Evolutionary conservation across 352 stramenopile species (phyloP).

Genomic region (Globisporangium cystogenes): DNA sequence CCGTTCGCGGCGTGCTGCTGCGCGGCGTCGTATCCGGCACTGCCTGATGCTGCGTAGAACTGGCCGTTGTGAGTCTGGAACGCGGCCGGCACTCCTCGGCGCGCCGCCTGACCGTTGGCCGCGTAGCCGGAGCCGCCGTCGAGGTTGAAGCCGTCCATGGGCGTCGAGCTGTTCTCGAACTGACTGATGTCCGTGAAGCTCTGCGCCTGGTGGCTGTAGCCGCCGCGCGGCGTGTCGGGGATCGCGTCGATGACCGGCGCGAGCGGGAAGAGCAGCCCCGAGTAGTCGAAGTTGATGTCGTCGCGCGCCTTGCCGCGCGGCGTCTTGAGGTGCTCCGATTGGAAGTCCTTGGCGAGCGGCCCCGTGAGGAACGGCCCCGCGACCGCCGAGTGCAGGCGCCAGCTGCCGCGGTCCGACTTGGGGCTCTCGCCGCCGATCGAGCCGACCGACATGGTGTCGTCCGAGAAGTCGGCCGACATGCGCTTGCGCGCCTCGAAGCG

Average conservation of each 20-base stretch:
- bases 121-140: slow-evolving; percentile 5
- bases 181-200: slow-evolving; percentile 19
- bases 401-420: slow-evolving; percentile 25
- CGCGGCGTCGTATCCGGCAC: slow-evolving; percentile 1
- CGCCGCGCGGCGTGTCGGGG: slow-evolving; percentile 14
- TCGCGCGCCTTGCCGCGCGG: slow-evolving; percentile 19
- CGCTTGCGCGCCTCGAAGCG: slow-evolving; percentile 13
- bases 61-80: slow-evolving; percentile 9
- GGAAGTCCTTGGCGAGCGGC: slow-evolving; percentile 28
- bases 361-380: slow-evolving; percentile 31
- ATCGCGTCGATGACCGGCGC: slow-evolving; percentile 24
- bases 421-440: slow-evolving; percentile 26
- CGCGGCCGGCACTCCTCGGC: slow-evolving; percentile 2
- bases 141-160: slow-evolving; percentile 16
- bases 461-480: slow-evolving; percentile 18
- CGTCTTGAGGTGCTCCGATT: slow-evolving; percentile 21
- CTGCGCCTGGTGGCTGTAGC: slow-evolving; percentile 13
- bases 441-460: slow-evolving; percentile 30
- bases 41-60: slow-evolving; percentile 8
- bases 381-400: slow-evolving; percentile 22
- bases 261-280: slow-evolving; percentile 27
- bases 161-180: slow-evolving; percentile 14
- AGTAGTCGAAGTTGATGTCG: slow-evolving; percentile 25
- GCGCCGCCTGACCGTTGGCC: neutral
- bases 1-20: slow-evolving; percentile 12